These are phyloP conservation scores for Epichloe hybrida DNA, from an alignment of 2,329 filamentous ascomycete species.

Conservation along the genomic window DNA sequence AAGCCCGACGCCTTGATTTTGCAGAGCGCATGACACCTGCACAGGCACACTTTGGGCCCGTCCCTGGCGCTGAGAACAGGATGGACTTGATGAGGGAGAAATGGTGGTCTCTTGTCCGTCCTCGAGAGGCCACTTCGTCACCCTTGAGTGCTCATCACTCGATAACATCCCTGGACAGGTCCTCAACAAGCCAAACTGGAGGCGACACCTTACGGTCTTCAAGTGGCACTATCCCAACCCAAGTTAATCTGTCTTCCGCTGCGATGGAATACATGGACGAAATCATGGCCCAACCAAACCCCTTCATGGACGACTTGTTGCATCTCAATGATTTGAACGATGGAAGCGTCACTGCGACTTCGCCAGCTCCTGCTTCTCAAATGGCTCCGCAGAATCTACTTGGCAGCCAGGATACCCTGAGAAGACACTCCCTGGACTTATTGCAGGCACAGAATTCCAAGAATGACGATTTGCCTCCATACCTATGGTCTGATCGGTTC, in stretches of 20 bases:
- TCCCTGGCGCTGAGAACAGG: slow-evolving; percentile 31
- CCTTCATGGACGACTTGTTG: slow-evolving; percentile 23
- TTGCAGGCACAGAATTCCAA: slow-evolving; percentile 14
- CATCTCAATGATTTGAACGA: slow-evolving; percentile 4
- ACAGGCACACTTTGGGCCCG: slow-evolving; percentile 32
- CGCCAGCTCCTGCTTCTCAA: background rate
- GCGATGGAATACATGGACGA: slow-evolving; percentile 23
- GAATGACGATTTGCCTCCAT: slow-evolving; percentile 25
- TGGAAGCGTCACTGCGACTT: background rate
- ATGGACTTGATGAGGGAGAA: slow-evolving; percentile 32
- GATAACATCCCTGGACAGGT: background rate
- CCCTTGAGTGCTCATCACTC: background rate
- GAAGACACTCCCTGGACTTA: slow-evolving; percentile 9
- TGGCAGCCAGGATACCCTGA: slow-evolving; percentile 6
- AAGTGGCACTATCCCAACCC: slow-evolving; percentile 7
- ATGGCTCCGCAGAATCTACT: background rate
- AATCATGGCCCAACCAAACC: slow-evolving; percentile 23
- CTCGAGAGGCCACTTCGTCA: slow-evolving; percentile 11
- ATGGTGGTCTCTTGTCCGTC: slow-evolving; percentile 37
- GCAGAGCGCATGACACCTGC: slow-evolving; percentile 31
- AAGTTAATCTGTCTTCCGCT: slow-evolving; percentile 15
- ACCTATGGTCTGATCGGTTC: slow-evolving; percentile 27
- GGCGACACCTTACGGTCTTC: slow-evolving; percentile 6
- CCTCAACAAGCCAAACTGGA: slow-evolving; percentile 5
- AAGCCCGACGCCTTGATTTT: slow-evolving; percentile 34